Evolutionary conservation across 257 asterid species (phyloP), one percentile per base, ranked within the genome.

Genomic region (Solanum arcanum): DNA sequence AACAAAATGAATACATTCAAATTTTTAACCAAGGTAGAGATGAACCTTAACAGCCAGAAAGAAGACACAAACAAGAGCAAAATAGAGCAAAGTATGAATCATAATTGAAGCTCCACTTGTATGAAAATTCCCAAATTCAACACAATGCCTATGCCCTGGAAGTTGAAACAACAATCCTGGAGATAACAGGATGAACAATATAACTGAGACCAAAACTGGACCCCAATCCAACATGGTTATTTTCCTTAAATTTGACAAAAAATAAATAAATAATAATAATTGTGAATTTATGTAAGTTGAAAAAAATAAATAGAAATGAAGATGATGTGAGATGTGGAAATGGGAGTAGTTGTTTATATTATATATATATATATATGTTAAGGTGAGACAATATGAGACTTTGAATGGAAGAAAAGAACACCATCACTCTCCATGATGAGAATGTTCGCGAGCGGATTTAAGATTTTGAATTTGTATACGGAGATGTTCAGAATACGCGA

Each of bases 111-210:
- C 93, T 3, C 92, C 95, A 39, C 96, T 91, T 3, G 95, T 91
- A 86, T 91, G 93, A 8, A 93, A 83, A 66, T 86, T 90, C 25
- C 92, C 93, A 74, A 93, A 93, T 52, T 92, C 96, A 47, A 93
- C 90, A 66, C 89, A 89, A 7, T 91, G 89, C 2, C 72, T 91
- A 86, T 86, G 92, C 11, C 92, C 94, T 1, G 96, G 94, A 8
- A 93, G 76, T 86, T 93, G 94, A 81, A 93, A 92, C 33, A 93
- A 88, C 83, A 92, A 59, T 27, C 96, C 96, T 2, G 96, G 94
- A 33, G 94, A 91, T 15, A 93, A 72, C 41, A 93, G 84, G 10
- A 91, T 91, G 83, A 93, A 93, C 84, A 92, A 92, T 77, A 93
- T 59, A 84, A 89, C 94, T 3, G 91, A 70, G 69, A 92, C 92